Evolutionary conservation across 2,329 filamentous ascomycete genomes (phyloP).

Genomic region (Lasiodiplodia citricola): DNA sequence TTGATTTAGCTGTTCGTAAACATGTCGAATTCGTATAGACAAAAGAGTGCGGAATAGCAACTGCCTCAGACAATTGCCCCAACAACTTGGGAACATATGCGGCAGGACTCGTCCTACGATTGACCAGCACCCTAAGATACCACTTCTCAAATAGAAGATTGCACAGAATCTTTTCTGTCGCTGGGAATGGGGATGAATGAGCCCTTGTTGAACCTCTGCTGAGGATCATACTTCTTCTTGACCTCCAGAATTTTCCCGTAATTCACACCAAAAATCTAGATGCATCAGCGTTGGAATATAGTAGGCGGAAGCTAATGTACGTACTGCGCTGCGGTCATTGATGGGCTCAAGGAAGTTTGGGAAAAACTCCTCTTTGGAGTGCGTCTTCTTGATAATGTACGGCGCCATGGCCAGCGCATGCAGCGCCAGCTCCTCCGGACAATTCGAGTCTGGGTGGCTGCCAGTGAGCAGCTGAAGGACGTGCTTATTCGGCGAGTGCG

Average conservation of each 20-base stretch:
- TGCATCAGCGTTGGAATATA: not conserved
- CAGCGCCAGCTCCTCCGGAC: constrained; percentile 30
- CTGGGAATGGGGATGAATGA: not conserved
- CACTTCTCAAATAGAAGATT: not conserved
- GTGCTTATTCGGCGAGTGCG: constrained; percentile 33
- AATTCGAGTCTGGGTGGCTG: constrained; percentile 29
- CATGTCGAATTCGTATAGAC: too few species aligned
- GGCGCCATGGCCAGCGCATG: constrained; percentile 29
- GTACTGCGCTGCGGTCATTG: constrained; percentile 29
- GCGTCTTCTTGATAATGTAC: constrained; percentile 29
- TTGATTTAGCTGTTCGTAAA: too few species aligned
- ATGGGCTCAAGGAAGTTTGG: constrained; percentile 34
- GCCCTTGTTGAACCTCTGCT: constrained; percentile 33
- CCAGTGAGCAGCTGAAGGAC: constrained; percentile 35
- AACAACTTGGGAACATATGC: too few species aligned
- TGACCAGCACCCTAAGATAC: too few species aligned
- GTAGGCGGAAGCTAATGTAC: not conserved
- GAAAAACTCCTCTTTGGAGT: constrained; percentile 34
- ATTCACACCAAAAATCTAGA: constrained; percentile 34
- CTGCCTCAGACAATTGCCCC: too few species aligned
- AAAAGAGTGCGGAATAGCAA: too few species aligned
- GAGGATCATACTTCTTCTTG: constrained; percentile 33
- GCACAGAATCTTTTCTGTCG: not conserved
- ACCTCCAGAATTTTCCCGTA: constrained; percentile 30
- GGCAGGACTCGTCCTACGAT: too few species aligned